Evolutionary conservation across 2,329 filamentous ascomycete genomes (phyloP).

Genomic region (Colletotrichum navitas): DNA sequence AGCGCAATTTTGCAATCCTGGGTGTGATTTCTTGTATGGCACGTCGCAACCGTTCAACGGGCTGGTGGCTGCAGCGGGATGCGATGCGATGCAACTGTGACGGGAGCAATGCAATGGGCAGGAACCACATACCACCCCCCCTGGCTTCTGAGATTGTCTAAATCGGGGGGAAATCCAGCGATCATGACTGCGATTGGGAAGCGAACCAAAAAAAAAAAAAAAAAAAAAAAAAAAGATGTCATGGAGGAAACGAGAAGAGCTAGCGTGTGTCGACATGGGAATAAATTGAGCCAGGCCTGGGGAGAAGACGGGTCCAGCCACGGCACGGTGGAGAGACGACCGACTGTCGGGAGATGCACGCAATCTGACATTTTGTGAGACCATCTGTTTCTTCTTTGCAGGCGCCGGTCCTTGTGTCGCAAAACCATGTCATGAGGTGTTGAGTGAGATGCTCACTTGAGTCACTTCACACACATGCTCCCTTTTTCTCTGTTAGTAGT

Average conservation of each 20-base stretch:
- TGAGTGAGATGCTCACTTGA: too few species aligned
- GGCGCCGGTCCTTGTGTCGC: not conserved
- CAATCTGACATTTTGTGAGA: not conserved
- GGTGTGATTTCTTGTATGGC: not conserved
- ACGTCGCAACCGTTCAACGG: not conserved
- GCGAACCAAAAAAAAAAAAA: not conserved
- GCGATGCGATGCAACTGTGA: conserved; percentile 22
- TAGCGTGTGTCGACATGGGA: not conserved
- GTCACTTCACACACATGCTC: not conserved
- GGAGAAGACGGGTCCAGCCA: not conserved
- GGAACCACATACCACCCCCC: conserved; percentile 7
- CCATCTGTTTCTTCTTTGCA: not conserved
- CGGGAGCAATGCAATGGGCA: conserved; percentile 22
- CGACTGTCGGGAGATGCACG: not conserved
- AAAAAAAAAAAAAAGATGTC: not conserved
- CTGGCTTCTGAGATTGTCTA: conserved; percentile 30
- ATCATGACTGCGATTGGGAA: conserved; percentile 20
- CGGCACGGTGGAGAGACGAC: not conserved
- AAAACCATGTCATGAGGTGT: not conserved
- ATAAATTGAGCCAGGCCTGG: not conserved
- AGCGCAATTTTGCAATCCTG: not conserved
- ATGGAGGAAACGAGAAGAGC: conserved; percentile 10
- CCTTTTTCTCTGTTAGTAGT: too few species aligned
- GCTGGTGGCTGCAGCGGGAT: not conserved
- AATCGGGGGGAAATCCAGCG: conserved; percentile 9